A percentile compares a stretch with the other conserved stretches of the same genome.
These are phyloP conservation scores for Borovskyia barvae DNA, from an alignment of 208 protist species.

Conservation along the genomic window DNA sequence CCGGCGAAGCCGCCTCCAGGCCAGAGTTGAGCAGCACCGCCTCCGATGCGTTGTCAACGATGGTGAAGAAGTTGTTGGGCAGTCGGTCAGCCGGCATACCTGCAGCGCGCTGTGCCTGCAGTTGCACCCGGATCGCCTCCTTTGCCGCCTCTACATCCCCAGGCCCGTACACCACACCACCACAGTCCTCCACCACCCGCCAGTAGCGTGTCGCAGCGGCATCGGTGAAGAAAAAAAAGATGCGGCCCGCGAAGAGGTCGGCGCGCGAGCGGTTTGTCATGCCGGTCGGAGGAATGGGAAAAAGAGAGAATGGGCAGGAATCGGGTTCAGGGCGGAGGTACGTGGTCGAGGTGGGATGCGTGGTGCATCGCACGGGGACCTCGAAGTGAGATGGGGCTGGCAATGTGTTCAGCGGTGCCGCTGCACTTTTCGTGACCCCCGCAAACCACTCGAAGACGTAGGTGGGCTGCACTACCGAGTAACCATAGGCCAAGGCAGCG, in stretches of 20 bases:
- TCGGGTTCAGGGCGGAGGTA: conserved; percentile 75
- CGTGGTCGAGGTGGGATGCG: conserved; percentile 21
- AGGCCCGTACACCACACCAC: conserved; percentile 28
- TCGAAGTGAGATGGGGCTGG: conserved; percentile 60
- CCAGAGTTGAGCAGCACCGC: conserved; percentile 29
- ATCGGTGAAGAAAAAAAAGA: conserved; percentile 63
- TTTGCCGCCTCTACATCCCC: conserved; percentile 24
- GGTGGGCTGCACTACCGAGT: conserved; percentile 63
- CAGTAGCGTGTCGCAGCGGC: conserved; percentile 41
- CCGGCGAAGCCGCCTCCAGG: conserved; percentile 18
- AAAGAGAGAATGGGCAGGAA: conserved; percentile 71
- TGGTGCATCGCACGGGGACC: conserved; percentile 50
- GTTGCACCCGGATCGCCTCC: conserved; percentile 24
- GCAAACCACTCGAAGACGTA: conserved; percentile 86
- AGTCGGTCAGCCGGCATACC: conserved; percentile 2
- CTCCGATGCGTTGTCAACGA: conserved; percentile 57
- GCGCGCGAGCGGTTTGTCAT: conserved; percentile 39
- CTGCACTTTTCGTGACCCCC: conserved; percentile 48
- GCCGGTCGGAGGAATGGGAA: conserved; percentile 58
- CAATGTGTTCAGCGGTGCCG: conserved; percentile 57
- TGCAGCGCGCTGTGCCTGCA: conserved; percentile 16
- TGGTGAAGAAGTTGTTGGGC: conserved; percentile 43
- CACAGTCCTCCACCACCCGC: conserved; percentile 29
- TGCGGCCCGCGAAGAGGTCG: conserved; percentile 34
- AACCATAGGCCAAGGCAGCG: conserved; percentile 60